These are phyloP conservation scores for Pleurotus salmoneostramineus DNA, from an alignment of 768 basidiomycete genomes.

Conservation along the genomic window DNA sequence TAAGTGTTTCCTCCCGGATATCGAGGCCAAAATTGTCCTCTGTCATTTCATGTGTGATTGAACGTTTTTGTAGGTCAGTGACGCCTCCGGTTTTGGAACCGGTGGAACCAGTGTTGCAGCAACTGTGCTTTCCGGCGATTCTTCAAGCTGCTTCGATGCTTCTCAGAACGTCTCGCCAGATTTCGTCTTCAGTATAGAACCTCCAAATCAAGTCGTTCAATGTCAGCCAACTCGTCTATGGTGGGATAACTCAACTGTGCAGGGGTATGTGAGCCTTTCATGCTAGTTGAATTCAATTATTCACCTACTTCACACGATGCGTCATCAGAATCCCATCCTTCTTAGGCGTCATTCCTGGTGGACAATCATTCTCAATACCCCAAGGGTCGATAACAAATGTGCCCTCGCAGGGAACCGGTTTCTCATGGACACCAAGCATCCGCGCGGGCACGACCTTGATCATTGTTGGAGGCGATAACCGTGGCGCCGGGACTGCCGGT, in stretches of 20 bases:
- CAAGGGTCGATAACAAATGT: conserved; percentile 41
- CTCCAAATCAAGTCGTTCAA: conserved; percentile 61
- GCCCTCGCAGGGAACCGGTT: conserved; percentile 51
- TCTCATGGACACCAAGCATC: conserved; percentile 63
- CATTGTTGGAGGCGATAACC: conserved; percentile 61
- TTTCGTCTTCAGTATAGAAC: conserved; percentile 60
- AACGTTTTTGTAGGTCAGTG: conserved; percentile 45
- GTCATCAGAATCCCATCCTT: conserved; percentile 50
- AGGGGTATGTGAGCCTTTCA: conserved; percentile 43
- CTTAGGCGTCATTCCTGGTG: conserved; percentile 75
- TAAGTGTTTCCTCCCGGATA: conserved; percentile 31
- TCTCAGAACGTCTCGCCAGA: conserved; percentile 40
- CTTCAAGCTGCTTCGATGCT: conserved; percentile 59
- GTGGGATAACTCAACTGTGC: conserved; percentile 51
- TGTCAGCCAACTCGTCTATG: conserved; percentile 61
- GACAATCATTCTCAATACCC: conserved; percentile 68
- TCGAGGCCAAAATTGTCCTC: background rate
- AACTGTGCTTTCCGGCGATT: conserved; percentile 44
- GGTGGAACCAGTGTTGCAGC: conserved; percentile 74
- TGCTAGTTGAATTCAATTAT: background rate
- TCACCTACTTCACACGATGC: background rate
- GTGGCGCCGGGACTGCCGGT: conserved; percentile 68
- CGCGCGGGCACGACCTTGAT: conserved; percentile 64
- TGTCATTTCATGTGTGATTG: background rate
- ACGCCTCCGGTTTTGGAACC: conserved; percentile 56